Percentiles rank a stretch among this genome's conserved stretches.
Conservation (phyloP, 805 yeast genomes). For the Monosporozyma unispora region DNA sequence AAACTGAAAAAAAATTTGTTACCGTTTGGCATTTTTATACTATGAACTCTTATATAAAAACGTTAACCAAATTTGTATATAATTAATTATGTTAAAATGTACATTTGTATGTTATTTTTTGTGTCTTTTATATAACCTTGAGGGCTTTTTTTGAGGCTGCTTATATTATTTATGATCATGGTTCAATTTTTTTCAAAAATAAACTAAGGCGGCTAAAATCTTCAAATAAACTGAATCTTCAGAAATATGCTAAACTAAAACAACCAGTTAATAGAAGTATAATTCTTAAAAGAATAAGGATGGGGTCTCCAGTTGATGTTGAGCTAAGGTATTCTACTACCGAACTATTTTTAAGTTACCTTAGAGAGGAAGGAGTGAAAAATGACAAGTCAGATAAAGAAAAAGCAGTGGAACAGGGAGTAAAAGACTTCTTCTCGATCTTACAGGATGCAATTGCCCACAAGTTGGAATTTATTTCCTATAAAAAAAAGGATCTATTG, state of each 20-base stretch:
- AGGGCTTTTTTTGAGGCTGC: no score
- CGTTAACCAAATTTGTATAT: not conserved
- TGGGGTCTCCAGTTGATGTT: not conserved
- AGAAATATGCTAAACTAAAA: not conserved
- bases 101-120: not conserved
- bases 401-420: not conserved
- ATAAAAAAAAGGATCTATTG: no score
- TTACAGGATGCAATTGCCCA: constrained; percentile 3
- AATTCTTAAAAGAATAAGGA: not conserved
- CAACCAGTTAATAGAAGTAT: not conserved
- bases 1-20: not conserved
- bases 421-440: not conserved
- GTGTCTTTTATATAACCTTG: not conserved
- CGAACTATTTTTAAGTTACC: not conserved
- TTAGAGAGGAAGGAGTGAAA: not conserved
- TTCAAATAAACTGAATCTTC: not conserved
- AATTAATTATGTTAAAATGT: not conserved
- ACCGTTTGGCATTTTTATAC: not conserved
- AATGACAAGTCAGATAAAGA: not conserved
- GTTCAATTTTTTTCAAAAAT: not conserved
- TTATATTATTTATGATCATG: no score
- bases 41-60: not conserved
- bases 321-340: not conserved
- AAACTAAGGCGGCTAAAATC: not conserved
- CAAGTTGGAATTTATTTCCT: no score